Percentiles rank a stretch among this genome's conserved stretches.
Conservation (phyloP, 2,329 filamentous ascomycete species). For the Didymella pomorum region DNA sequence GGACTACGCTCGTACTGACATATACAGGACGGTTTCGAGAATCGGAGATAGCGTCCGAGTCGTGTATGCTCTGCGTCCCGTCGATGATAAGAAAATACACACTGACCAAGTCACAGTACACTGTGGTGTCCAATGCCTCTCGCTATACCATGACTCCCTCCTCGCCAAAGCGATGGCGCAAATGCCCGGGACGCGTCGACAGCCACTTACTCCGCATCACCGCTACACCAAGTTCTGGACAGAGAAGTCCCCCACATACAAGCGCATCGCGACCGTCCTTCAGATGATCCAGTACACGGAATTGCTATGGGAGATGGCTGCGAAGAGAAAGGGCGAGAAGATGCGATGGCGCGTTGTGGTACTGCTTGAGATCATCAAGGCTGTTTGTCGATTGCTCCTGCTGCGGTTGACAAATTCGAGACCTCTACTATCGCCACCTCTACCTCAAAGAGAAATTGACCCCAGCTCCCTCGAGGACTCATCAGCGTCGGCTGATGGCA, state of each 20-base stretch:
- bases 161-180: constrained; percentile 71
- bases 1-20: constrained; percentile 27
- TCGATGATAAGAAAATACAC: not conserved
- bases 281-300: constrained; percentile 96
- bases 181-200: constrained; percentile 61
- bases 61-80: constrained; percentile 58
- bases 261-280: constrained; percentile 79
- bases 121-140: constrained; percentile 86
- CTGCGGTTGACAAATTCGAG: constrained; percentile 83
- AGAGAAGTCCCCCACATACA: constrained; percentile 72
- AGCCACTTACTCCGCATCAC: constrained; percentile 64
- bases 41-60: constrained; percentile 94
- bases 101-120: constrained; percentile 64
- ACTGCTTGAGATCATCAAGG: constrained; percentile 84
- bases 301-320: constrained; percentile 96
- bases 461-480: constrained; percentile 66
- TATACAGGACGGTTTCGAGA: constrained; percentile 80
- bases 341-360: constrained; percentile 87
- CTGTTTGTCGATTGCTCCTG: constrained; percentile 80
- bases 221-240: constrained; percentile 72
- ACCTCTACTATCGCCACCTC: constrained; percentile 80
- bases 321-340: constrained; percentile 82
- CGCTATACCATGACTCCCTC: constrained; percentile 90
- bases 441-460: constrained; percentile 86
- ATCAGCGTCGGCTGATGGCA: constrained; percentile 55